Base-by-base conservation (phyloP, 331 rosid genomes). In the Spiraea crenata region DNA sequence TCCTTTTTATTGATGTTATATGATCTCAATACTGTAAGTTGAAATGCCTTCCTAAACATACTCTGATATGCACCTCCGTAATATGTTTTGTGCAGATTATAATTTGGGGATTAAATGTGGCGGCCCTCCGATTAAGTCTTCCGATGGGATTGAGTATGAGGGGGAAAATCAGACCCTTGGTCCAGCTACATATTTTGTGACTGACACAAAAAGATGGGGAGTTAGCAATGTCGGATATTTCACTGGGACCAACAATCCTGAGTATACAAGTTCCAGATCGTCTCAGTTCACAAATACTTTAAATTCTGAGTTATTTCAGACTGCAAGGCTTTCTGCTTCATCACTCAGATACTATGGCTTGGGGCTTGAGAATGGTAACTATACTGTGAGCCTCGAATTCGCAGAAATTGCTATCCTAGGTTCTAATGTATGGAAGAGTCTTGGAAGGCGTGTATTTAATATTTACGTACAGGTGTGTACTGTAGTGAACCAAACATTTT, bases 321-420 rank as follows among this genome's bases (percentile, higher is more conserved):
- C 91, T 51, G 79, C 86, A 19, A 80, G 98, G 9, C 71, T 92
- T 48, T 92, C 96, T 51, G 83, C 96, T 77, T 92, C 96, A 14
- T 90, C 98, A 5, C 72, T 90, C 63, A 81, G 96, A 81, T 90
- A 92, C 76, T 90, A 83, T 75, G 98, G 96, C 38, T 40, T 92
- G 57, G 98, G 98, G 58, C 86, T 92, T n/a, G 81, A 90, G 78
- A 90, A 90, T 67, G 96, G 98, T 10, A 72, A 82, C 74, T 92
- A 92, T 81, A 86, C 83, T 25, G 76, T 90, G 57, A 83, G 73
- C 47, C 96, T 92, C 34, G 86, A 86, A 69, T 92, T 90, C 65
- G 84, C 90, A 4, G 96, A 92, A 74, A 80, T 72, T 54, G 72
- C 77, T 70, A 65, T 90, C 68, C 77, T 3, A 35, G 76, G 84